These are phyloP conservation scores for Bertia moriformis DNA, from an alignment of 2,329 filamentous ascomycete genomes.

Conservation along the genomic window DNA sequence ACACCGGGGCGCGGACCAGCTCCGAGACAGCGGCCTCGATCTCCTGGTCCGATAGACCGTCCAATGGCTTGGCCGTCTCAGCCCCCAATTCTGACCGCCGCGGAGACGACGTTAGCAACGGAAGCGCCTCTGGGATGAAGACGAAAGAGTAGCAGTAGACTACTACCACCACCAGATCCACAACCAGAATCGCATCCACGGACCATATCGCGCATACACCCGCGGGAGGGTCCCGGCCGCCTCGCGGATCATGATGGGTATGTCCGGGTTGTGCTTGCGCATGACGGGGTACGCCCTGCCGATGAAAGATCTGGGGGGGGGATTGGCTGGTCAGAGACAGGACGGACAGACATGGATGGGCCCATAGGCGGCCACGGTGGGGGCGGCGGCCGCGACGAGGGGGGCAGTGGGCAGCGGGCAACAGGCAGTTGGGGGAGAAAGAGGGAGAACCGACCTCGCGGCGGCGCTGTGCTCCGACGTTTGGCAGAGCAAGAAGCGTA, in stretches of 20 bases:
- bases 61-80: background rate
- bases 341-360: slow-evolving; percentile 1
- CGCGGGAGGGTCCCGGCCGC: slow-evolving; percentile 70
- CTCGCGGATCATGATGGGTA: slow-evolving; percentile 88
- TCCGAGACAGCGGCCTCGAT: background rate
- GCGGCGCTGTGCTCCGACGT: slow-evolving; percentile 80
- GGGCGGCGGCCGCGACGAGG: background rate
- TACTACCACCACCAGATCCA: too few species aligned
- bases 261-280: slow-evolving; percentile 97
- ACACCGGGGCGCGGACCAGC: too few species aligned
- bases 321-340: slow-evolving; percentile 5
- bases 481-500: slow-evolving; percentile 96
- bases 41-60: background rate
- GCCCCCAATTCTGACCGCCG: background rate
- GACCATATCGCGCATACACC: slow-evolving; percentile 88
- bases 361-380: background rate
- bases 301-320: slow-evolving; percentile 60
- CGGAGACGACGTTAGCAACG: background rate
- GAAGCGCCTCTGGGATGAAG: too few species aligned
- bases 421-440: slow-evolving; percentile 1
- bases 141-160: too few species aligned
- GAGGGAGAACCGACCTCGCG: slow-evolving; percentile 49
- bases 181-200: too few species aligned
- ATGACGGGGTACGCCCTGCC: slow-evolving; percentile 87
- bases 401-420: background rate